phyloP scores from a whole-genome alignment of 1,284 basidiomycete species.

The Leccinum fallax region DNA sequence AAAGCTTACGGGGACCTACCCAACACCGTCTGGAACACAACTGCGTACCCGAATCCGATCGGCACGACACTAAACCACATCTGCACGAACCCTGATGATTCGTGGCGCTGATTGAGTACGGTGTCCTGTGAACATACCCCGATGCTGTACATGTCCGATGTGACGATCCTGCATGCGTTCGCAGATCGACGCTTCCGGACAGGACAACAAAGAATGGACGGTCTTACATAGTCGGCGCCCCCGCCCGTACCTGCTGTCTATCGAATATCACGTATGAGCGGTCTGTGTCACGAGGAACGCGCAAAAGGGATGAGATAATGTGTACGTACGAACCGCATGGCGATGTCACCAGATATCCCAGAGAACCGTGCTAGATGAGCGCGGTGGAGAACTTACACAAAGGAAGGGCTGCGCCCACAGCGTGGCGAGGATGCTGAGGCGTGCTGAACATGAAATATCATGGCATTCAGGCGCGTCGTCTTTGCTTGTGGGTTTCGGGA shows the following conservation, averaged over 20 bases:
- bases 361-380: constrained; percentile 12
- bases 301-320: not conserved
- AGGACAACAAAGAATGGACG: not conserved
- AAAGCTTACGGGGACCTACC: constrained; percentile 8
- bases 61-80: constrained; percentile 24
- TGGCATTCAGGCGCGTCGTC: constrained; percentile 4
- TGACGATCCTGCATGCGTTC: constrained; percentile 9
- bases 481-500: constrained; percentile 4
- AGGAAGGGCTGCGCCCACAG: constrained; percentile 23
- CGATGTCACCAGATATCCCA: constrained; percentile 11
- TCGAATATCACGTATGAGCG: not conserved
- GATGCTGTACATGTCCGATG: constrained; percentile 16
- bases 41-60: constrained; percentile 25
- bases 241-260: constrained; percentile 20
- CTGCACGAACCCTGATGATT: constrained; percentile 17
- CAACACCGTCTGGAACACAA: constrained; percentile 25
- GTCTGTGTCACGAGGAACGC: not conserved
- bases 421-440: constrained; percentile 13
- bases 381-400: constrained; percentile 10
- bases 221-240: constrained; percentile 14
- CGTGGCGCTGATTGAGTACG: not conserved
- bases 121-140: constrained; percentile 7
- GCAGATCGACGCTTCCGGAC: not conserved
- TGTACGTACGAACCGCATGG: constrained; percentile 18
- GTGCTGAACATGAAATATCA: constrained; percentile 6